Percentiles rank a stretch among this genome's conserved stretches.
Evolutionary conservation across 1,139 yeast genomes (phyloP).

Genomic region (Diutina ranongensis): DNA sequence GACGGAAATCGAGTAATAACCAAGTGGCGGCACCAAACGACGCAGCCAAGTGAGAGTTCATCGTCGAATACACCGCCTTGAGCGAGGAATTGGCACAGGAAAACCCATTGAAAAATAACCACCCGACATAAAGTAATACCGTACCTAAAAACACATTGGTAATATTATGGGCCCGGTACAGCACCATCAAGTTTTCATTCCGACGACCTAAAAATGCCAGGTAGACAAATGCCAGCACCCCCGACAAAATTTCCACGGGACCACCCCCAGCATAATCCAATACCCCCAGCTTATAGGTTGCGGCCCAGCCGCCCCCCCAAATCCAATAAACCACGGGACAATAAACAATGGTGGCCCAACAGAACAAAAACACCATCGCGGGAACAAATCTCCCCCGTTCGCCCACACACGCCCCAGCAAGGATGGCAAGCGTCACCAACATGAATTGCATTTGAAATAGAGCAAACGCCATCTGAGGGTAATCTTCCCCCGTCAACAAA

Average conservation of each 20-base stretch:
- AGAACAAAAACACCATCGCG: conserved; percentile 65
- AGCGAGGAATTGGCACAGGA: conserved; percentile 57
- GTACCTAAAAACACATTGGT: conserved; percentile 79
- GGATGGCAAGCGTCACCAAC: conserved; percentile 80
- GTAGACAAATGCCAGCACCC: conserved; percentile 82
- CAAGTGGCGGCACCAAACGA: conserved; percentile 88
- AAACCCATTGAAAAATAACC: conserved; percentile 86
- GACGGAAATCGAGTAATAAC: conserved; percentile 80
- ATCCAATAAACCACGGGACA: conserved; percentile 93
- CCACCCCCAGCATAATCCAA: conserved; percentile 98
- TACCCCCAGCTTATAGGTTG: conserved; percentile 64
- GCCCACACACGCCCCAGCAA: conserved; percentile 83
- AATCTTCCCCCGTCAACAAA: conserved; percentile 44
- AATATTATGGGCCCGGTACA: conserved; percentile 91
- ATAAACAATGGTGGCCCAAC: conserved; percentile 88
- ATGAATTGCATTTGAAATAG: conserved; percentile 85
- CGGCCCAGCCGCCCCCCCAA: conserved; percentile 96
- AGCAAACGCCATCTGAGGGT: conserved; percentile 80
- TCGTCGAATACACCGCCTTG: conserved; percentile 70
- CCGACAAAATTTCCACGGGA: conserved; percentile 87
- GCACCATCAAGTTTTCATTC: conserved; percentile 72
- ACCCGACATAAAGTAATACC: conserved; percentile 49
- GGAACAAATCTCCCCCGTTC: conserved; percentile 90
- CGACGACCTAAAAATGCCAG: conserved; percentile 76
- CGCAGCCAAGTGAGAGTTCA: conserved; percentile 86